Conservation (phyloP, 495 filamentous ascomycete genomes). For the Stereocaulon alpinum region DNA sequence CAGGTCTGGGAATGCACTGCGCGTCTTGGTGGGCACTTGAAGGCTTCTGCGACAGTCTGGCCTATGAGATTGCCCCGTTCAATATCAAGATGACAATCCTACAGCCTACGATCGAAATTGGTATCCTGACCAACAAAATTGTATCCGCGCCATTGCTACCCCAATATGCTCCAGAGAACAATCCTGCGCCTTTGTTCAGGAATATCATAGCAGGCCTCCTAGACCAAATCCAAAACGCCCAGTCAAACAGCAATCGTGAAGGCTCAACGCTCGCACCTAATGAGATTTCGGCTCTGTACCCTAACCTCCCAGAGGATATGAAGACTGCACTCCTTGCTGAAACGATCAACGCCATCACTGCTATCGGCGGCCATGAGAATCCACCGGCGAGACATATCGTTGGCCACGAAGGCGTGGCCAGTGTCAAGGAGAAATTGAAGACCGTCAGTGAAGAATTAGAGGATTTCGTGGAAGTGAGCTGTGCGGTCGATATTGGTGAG, state of each 20-base stretch:
- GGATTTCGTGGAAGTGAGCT: conserved; percentile 85
- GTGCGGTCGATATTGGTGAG: conserved; percentile 66
- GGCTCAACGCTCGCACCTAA: conserved; percentile 25
- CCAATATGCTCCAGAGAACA: conserved; percentile 60
- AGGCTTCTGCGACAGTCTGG: conserved; percentile 87
- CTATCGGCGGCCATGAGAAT: conserved; percentile 91
- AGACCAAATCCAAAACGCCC: conserved; percentile 36
- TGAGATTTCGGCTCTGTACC: conserved; percentile 60
- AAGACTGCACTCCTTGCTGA: conserved; percentile 67
- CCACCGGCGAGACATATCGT: conserved; percentile 91
- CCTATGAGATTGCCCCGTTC: conserved; percentile 95
- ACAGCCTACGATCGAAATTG: conserved; percentile 78
- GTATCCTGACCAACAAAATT: conserved; percentile 74
- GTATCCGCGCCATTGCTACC: conserved; percentile 66
- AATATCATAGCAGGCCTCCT: conserved; percentile 71
- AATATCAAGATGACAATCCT: conserved; percentile 94
- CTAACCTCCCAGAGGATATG: conserved; percentile 53
- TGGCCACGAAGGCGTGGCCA: conserved; percentile 76
- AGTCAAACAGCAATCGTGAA: conserved; percentile 26
- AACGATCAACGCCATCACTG: conserved; percentile 82
- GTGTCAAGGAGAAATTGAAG: conserved; percentile 92
- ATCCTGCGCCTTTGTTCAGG: conserved; percentile 68
- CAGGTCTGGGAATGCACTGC: conserved; percentile 81
- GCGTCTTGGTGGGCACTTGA: conserved; percentile 92
- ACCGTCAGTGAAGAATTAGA: conserved; percentile 93